Evolutionary conservation across 1,139 yeast genomes (phyloP).

Genomic region (Blastobotrys apis): DNA sequence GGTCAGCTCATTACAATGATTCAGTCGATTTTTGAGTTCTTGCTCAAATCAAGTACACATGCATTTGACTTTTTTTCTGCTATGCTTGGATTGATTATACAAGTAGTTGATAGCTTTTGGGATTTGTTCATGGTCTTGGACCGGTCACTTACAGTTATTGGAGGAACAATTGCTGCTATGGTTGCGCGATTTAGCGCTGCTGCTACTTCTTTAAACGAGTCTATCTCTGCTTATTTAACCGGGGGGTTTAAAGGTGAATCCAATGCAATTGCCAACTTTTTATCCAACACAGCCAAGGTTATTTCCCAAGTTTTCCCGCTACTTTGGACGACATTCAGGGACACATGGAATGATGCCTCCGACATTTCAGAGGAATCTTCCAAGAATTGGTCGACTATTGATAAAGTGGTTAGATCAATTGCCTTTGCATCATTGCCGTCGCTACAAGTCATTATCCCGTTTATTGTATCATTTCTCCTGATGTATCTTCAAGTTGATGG

Average conservation of each 20-base stretch:
- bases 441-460: background rate
- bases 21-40: background rate
- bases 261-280: background rate
- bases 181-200: background rate
- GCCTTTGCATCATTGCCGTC: background rate
- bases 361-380: background rate
- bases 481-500: slow-evolving; percentile 7
- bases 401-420: no score
- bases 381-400: no score
- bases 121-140: background rate
- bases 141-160: background rate
- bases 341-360: slow-evolving; percentile 4
- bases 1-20: background rate
- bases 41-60: background rate
- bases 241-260: background rate
- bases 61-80: background rate
- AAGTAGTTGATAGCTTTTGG: background rate
- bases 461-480: background rate
- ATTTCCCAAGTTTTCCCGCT: background rate
- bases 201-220: background rate
- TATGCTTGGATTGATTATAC: background rate
- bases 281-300: background rate
- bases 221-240: background rate
- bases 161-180: background rate
- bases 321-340: background rate